A percentile compares a stretch with the other conserved stretches of the same genome.
phyloP scores from a whole-genome alignment of 1,139 yeast species.

The Kodamaea anthophila region DNA sequence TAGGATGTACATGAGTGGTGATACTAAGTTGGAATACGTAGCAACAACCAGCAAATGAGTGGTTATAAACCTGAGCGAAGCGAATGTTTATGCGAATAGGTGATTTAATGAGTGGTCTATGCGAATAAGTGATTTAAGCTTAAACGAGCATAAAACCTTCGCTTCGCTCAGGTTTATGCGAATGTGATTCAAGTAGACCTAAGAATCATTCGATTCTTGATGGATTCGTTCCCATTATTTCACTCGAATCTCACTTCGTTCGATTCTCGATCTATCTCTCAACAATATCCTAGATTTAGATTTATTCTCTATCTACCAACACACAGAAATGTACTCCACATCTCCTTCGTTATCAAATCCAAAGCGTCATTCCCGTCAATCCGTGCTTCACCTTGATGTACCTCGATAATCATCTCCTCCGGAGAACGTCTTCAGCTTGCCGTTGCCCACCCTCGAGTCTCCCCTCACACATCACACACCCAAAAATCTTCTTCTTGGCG shows the following conservation, averaged over 20 bases:
- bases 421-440: slow-evolving; percentile 48
- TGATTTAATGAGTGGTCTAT: too few species aligned
- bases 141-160: too few species aligned
- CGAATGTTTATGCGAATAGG: too few species aligned
- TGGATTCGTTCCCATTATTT: neutral
- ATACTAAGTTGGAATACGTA: too few species aligned
- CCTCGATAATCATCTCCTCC: slow-evolving; percentile 45
- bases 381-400: slow-evolving; percentile 46
- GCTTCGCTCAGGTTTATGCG: too few species aligned
- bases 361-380: slow-evolving; percentile 44
- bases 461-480: slow-evolving; percentile 49
- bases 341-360: slow-evolving; percentile 63
- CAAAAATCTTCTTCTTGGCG: slow-evolving; percentile 42
- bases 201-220: too few species aligned
- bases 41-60: too few species aligned
- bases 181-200: too few species aligned
- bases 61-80: too few species aligned
- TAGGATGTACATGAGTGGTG: too few species aligned
- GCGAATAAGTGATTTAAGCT: too few species aligned
- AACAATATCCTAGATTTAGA: neutral
- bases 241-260: neutral
- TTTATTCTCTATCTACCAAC: slow-evolving; percentile 1
- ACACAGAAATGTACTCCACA: slow-evolving; percentile 52
- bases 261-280: neutral
- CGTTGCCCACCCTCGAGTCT: slow-evolving; percentile 46